These are phyloP conservation scores for Leccinum ochraceum DNA, from an alignment of 768 basidiomycete species.

Conservation along the genomic window DNA sequence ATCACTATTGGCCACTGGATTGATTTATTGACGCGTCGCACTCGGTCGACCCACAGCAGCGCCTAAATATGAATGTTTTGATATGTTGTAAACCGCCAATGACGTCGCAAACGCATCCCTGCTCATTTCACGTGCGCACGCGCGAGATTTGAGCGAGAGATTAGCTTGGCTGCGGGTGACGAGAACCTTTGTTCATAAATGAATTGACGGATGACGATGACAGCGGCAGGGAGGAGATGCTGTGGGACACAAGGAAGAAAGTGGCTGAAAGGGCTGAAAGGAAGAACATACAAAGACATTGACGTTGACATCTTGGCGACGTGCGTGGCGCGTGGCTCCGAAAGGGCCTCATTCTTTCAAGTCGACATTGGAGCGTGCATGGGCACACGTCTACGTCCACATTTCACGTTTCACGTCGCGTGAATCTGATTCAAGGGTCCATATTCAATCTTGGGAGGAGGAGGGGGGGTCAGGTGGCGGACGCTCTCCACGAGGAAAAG, in stretches of 20 bases:
- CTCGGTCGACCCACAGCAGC: background rate
- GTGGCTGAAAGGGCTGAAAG: background rate
- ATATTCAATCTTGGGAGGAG: conserved; percentile 24
- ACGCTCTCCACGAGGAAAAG: conserved; percentile 6
- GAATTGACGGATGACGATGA: background rate
- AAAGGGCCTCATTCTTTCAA: background rate
- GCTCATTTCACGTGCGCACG: background rate
- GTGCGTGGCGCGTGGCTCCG: background rate
- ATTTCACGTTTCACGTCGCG: conserved; percentile 18
- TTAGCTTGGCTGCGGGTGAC: background rate
- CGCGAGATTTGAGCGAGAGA: background rate
- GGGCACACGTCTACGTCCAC: background rate
- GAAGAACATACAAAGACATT: background rate
- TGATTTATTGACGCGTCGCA: background rate
- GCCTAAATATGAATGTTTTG: background rate
- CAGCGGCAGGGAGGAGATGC: background rate
- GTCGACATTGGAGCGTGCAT: conserved; percentile 2
- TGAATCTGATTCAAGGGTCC: conserved; percentile 26
- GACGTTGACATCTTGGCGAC: background rate
- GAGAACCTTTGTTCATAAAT: background rate
- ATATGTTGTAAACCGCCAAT: background rate
- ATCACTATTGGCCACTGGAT: background rate
- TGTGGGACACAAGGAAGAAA: background rate
- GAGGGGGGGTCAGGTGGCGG: background rate
- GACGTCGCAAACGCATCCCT: background rate